Percentiles rank a stretch among this genome's conserved stretches.
phyloP scores from a whole-genome alignment of 106 monocot genomes.

The Cymbidium sinense region DNA sequence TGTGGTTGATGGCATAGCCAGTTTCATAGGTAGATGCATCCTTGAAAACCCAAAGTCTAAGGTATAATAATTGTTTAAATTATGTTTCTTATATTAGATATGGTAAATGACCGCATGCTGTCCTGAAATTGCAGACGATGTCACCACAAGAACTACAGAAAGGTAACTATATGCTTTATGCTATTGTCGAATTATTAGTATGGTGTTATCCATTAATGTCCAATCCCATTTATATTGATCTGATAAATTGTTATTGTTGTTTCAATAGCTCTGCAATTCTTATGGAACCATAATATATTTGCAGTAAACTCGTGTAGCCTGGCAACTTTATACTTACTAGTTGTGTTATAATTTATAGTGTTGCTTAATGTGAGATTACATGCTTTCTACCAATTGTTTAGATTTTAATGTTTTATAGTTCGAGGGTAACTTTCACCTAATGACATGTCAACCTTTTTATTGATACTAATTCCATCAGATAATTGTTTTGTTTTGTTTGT shows the following conservation, averaged over 20 bases:
- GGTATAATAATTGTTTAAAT: conserved; percentile 30
- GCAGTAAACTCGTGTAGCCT: neutral
- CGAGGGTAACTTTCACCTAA: neutral
- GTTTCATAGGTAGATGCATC: conserved; percentile 82
- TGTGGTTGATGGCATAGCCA: conserved; percentile 83
- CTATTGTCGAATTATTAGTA: neutral
- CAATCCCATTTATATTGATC: neutral
- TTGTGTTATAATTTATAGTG: neutral
- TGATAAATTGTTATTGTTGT: neutral
- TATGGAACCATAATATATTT: neutral
- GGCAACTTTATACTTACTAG: neutral
- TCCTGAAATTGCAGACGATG: conserved; percentile 36
- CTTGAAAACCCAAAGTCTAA: conserved; percentile 82
- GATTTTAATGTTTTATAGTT: neutral
- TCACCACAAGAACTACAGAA: conserved; percentile 61
- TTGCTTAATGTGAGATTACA: neutral
- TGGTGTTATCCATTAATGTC: neutral
- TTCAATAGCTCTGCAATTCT: neutral
- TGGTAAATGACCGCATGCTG: conserved; percentile 13
- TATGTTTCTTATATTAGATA: conserved; percentile 3
- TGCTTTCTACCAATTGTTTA: neutral
- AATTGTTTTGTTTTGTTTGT: neutral
- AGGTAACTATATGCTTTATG: conserved; percentile 29
- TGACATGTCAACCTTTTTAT: neutral
- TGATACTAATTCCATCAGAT: neutral